Base-by-base conservation (phyloP, 140 eudicot genomes). In the Artemisia princeps region DNA sequence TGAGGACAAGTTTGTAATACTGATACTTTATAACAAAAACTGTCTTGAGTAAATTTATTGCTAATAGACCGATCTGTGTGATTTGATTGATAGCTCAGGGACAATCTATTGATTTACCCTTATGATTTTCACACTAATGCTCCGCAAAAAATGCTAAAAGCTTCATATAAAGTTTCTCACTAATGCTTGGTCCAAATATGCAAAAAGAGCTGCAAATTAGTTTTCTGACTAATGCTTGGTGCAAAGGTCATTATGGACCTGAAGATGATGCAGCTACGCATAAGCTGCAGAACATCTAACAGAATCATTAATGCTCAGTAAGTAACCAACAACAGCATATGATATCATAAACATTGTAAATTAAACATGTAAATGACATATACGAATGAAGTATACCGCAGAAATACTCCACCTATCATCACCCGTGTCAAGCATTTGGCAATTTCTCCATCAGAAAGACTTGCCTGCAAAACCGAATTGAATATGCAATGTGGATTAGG, bases 371-470 rank as follows among this genome's bases (percentile, higher is more conserved):
- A 46, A 46, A 10, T 46, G 49, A 64, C 26, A 62, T 28, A 19
- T 62, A 77, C 37, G 60, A 73, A 37, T 0, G 72, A 33, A 33
- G 53, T 76, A 71, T 78, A 88, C 98, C 98, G 84, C 62, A 92
- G 72, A 78, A 92, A 80, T 19, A 88, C 75, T 70, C 98, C 96
- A 55, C 94, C 95, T 52, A 92, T 63, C 83, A 77, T 76, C 74
- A 92, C 84, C 71, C 81, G 82, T 45, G 83, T 92, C 82, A 92
- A 76, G 75, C 77, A 74, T 78, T 80, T 88, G 84, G 89, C 78
- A 59, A 52, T 72, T 78, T 82, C 95, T 72, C 98, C 98, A 82
- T 88, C 98, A 59, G 95, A 88, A 51, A 85, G 72, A 60, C 96
- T 88, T 73, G 92, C 83, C 98, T 92, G 95, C 67, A 81, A 64